Evolutionary conservation across 2,329 filamentous ascomycete genomes (phyloP), one percentile per base, ranked within the genome.

Genomic region (Neocatenulostroma microsporum): DNA sequence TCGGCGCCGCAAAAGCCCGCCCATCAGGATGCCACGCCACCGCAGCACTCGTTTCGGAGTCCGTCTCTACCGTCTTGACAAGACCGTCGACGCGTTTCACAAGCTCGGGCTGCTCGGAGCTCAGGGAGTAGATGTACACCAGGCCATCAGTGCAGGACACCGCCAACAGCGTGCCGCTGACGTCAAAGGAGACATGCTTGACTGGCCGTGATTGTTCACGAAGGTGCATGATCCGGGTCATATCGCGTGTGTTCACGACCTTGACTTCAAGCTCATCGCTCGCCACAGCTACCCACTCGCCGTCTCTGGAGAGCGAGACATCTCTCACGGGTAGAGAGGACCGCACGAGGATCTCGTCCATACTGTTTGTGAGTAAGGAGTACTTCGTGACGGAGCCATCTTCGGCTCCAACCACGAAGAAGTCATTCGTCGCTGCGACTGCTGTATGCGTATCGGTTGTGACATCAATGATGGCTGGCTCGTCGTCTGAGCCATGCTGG

Each of bases 301-400:
- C 74, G 57, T 96, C 84, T 2, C 78, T 74, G 2, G 86, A 88
- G 11, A 98, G 68, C 3, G 84, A 80, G 36, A 98, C 70, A 58
- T 95, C 87, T 53, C 91, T 77, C 21, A 95, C 77, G 1, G 91
- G 85, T 3, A 95, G 68, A n/a, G 86, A 80, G 40, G 81, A 84
- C 46, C 91, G 80, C 18, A 87, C 74, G 34, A 98, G 74, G 47
- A 93, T 82, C 41, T 81, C 80, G 44, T 94, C 84, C 63, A 93
- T 85, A 19, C 69, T 62, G 53, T 80, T 80, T 3, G 76, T 77
- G 39, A 76, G 71, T 33, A 95, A 72, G n/a, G 83, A 84, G 67
- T 93, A 98, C 51, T 87, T 78, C 68, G 83, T 94, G 53, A 98
- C 86, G n/a, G 83, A 91, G 55, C 93, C 91, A 64, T 96, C 88